Evolutionary conservation across 2,329 filamentous ascomycete genomes (phyloP).

Genomic region (Fusarium ambrosium): DNA sequence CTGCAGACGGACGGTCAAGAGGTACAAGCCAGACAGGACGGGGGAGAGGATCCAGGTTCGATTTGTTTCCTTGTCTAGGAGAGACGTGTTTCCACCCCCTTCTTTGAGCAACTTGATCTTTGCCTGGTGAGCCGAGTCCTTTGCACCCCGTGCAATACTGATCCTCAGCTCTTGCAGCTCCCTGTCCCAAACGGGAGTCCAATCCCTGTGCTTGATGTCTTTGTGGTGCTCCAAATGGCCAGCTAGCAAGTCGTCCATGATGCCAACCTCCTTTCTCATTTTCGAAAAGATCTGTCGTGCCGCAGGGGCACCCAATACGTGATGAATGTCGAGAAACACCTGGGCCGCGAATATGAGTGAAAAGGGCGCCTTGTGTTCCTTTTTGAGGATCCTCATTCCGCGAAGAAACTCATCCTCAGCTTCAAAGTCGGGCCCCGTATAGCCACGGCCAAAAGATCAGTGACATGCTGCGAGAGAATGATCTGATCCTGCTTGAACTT

Average conservation of each 20-base stretch:
- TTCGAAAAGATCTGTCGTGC: conserved; percentile 21
- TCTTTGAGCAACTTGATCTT: neutral
- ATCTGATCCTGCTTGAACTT: conserved; percentile 54
- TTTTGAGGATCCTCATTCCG: conserved; percentile 50
- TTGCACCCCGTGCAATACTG: neutral
- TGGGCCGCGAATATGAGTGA: conserved; percentile 57
- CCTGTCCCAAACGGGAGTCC: conserved; percentile 45
- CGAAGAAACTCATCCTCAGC: conserved; percentile 56
- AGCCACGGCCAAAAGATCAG: conserved; percentile 49
- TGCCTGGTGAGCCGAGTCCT: neutral
- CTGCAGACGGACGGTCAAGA: neutral
- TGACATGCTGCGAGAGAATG: conserved; percentile 51
- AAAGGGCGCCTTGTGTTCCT: conserved; percentile 51
- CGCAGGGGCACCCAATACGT: conserved; percentile 44
- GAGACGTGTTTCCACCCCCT: neutral
- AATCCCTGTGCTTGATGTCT: conserved; percentile 46
- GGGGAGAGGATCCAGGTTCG: neutral
- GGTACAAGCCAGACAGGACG: neutral
- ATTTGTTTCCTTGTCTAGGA: neutral
- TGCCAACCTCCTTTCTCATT: conserved; percentile 26
- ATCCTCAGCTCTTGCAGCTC: neutral
- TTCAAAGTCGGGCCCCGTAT: conserved; percentile 41
- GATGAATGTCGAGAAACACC: conserved; percentile 58
- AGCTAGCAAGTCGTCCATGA: conserved; percentile 39
- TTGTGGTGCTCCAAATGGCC: conserved; percentile 50